These are phyloP conservation scores for Tieghemiomyces parasiticus DNA, from an alignment of 192 early-diverging fungal species.

Conservation along the genomic window DNA sequence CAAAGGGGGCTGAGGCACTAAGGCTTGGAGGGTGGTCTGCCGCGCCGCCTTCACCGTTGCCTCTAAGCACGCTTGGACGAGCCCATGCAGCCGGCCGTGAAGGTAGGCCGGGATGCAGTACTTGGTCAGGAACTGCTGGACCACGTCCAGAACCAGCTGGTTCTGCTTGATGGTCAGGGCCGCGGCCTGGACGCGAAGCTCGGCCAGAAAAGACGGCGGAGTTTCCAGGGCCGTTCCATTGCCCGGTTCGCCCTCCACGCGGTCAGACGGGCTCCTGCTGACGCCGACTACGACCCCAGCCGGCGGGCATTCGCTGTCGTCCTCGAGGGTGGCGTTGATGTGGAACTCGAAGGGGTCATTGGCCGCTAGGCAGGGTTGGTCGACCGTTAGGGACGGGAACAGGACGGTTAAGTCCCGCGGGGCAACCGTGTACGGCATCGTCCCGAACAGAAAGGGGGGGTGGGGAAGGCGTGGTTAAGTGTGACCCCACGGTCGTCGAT, in stretches of 20 bases:
- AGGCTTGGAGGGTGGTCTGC: no score
- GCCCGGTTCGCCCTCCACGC: background rate
- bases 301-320: background rate
- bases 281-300: background rate
- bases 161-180: background rate
- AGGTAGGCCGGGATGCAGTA: slow-evolving; percentile 8
- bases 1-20: background rate
- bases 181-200: background rate
- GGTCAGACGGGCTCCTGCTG: background rate
- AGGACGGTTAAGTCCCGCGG: slow-evolving; percentile 1
- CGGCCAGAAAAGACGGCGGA: background rate
- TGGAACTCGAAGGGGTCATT: slow-evolving; percentile 2
- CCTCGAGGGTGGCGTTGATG: background rate
- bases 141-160: slow-evolving; percentile 8
- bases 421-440: slow-evolving; percentile 10
- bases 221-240: background rate
- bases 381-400: background rate
- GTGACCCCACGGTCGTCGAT: no score
- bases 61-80: background rate
- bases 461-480: no score
- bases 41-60: no score
- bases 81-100: background rate
- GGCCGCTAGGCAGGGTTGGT: background rate
- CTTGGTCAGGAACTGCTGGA: background rate
- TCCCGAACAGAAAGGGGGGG: no score